phyloP scores from a whole-genome alignment of 176 grass and related monocot species.

The Triticum turgidum region DNA sequence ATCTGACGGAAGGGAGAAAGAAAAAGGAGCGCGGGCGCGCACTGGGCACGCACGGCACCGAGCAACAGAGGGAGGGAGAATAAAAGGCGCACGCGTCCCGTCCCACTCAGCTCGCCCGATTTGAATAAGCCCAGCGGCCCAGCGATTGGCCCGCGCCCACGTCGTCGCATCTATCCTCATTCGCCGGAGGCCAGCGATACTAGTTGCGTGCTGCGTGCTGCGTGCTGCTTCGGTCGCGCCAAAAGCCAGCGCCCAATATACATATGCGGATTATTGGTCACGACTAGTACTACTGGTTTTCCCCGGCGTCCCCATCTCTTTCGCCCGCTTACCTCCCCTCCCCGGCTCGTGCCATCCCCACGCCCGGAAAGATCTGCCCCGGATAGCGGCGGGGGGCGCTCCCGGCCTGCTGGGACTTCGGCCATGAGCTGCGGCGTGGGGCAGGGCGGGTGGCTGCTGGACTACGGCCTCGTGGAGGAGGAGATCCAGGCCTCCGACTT shows the following conservation, averaged over 20 bases:
- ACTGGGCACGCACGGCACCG: not conserved
- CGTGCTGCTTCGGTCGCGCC: constrained; percentile 1
- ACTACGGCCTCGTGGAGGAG: constrained; percentile 66
- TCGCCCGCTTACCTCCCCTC: not conserved
- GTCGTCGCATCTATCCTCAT: not conserved
- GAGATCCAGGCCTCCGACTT: constrained; percentile 63
- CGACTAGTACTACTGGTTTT: not conserved
- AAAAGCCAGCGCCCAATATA: not conserved
- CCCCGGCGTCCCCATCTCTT: not conserved
- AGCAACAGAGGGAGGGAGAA: not conserved
- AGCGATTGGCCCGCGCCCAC: not conserved
- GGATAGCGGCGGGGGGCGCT: not conserved
- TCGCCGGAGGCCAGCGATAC: no score
- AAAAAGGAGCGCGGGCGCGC: not conserved
- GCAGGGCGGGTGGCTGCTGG: constrained; percentile 65
- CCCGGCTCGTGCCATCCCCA: constrained; percentile 24
- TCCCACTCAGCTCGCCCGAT: not conserved
- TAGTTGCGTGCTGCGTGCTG: not conserved
- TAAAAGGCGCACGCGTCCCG: not conserved
- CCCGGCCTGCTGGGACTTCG: not conserved
- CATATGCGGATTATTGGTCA: not conserved
- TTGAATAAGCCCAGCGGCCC: not conserved
- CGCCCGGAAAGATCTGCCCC: constrained; percentile 14
- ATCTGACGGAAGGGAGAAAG: not conserved
- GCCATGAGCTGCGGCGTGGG: constrained; percentile 41